Percentiles rank a stretch among this genome's conserved stretches.
phyloP scores from a whole-genome alignment of 108 stramenopile genomes.

The Skeletonema menzelii region DNA sequence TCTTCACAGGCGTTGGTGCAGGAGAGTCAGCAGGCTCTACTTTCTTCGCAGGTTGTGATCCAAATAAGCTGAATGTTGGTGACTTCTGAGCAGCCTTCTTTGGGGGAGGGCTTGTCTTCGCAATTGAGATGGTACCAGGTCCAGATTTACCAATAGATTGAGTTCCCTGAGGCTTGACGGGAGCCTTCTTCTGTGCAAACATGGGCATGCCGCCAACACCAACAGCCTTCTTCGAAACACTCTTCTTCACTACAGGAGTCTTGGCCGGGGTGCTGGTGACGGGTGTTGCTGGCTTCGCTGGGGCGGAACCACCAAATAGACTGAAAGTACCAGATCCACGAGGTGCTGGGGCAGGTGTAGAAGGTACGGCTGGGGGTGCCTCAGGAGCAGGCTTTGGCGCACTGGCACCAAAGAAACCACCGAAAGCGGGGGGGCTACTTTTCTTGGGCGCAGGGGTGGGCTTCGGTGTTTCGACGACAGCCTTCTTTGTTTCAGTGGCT shows the following conservation, averaged over 20 bases:
- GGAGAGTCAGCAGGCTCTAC: slow-evolving; percentile 26
- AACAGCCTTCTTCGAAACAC: slow-evolving; percentile 16
- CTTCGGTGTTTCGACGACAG: background rate
- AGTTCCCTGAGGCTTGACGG: slow-evolving; percentile 8
- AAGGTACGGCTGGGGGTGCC: slow-evolving; percentile 11
- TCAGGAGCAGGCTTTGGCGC: slow-evolving; percentile 31
- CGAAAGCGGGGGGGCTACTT: slow-evolving; percentile 20
- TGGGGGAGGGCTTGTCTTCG: slow-evolving; percentile 10
- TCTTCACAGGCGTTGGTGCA: slow-evolving; percentile 39
- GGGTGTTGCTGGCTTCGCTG: slow-evolving; percentile 16
- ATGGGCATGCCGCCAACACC: slow-evolving; percentile 17
- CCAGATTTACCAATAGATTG: slow-evolving; percentile 13
- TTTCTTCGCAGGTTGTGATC: slow-evolving; percentile 14
- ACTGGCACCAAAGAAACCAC: slow-evolving; percentile 27
- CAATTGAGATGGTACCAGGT: slow-evolving; percentile 33
- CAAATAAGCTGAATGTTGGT: slow-evolving; percentile 41
- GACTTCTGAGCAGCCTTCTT: slow-evolving; percentile 27
- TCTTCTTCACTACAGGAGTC: slow-evolving; percentile 34
- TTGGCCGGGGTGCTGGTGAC: slow-evolving; percentile 6
- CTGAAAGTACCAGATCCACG: slow-evolving; percentile 48
- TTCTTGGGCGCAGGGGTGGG: slow-evolving; percentile 14
- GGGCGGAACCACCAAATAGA: slow-evolving; percentile 44
- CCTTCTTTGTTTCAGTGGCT: slow-evolving; percentile 1
- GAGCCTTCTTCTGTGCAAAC: slow-evolving; percentile 22
- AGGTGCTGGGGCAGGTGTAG: slow-evolving; percentile 27